A percentile compares a stretch with the other conserved stretches of the same genome.
Conservation (phyloP, 495 filamentous ascomycete genomes). For the Elasticomyces elasticus region DNA sequence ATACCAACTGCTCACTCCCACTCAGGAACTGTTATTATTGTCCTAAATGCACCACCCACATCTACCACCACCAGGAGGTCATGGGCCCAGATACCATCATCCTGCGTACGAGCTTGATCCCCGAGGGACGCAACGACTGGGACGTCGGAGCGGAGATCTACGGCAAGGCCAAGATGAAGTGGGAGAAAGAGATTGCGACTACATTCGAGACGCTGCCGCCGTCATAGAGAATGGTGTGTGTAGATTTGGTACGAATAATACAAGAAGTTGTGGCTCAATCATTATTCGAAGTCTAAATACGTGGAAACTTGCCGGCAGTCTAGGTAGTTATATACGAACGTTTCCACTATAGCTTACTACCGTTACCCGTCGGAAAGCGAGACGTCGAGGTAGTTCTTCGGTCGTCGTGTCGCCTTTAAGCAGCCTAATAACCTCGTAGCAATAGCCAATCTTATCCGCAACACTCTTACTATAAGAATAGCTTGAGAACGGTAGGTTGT, state of each 20-base stretch:
- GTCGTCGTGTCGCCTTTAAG: neutral
- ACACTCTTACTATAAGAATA: neutral
- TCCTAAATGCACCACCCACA: conserved; percentile 42
- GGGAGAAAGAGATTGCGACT: conserved; percentile 23
- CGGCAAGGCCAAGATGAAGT: conserved; percentile 23
- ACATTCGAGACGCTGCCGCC: conserved; percentile 23
- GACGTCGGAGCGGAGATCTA: conserved; percentile 22
- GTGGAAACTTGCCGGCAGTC: neutral
- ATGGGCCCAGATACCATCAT: conserved; percentile 40
- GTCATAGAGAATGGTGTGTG: conserved; percentile 4
- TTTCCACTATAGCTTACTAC: no score
- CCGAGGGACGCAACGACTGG: conserved; percentile 22
- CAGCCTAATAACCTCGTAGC: conserved; percentile 5
- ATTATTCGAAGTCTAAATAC: neutral
- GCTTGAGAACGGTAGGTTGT: neutral
- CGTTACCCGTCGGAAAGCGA: neutral
- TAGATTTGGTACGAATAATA: neutral
- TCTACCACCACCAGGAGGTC: conserved; percentile 44
- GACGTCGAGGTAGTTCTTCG: neutral
- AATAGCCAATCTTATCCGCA: neutral
- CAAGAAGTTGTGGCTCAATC: no score
- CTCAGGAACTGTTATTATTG: conserved; percentile 47
- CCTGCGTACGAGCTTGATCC: conserved; percentile 37
- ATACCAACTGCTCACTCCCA: no score
- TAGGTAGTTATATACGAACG: neutral